A percentile compares a stretch with the other conserved stretches of the same genome.
These are phyloP conservation scores for Epichloe amarillans DNA, from an alignment of 2,329 filamentous ascomycete genomes.

Conservation along the genomic window DNA sequence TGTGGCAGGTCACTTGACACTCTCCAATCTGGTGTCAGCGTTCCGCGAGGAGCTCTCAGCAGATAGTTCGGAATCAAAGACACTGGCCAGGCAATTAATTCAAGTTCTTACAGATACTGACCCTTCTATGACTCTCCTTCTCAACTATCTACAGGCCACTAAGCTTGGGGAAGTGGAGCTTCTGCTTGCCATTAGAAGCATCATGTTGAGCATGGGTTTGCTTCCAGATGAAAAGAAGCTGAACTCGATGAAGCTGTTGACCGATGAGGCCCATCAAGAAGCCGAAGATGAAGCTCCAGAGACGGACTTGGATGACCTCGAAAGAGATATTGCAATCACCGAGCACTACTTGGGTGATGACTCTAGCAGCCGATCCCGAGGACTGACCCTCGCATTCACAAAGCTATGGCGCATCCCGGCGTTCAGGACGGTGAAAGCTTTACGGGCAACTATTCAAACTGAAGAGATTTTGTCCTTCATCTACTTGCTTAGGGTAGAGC, in stretches of 20 bases:
- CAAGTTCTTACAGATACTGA: slow-evolving; percentile 51
- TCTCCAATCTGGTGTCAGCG: slow-evolving; percentile 44
- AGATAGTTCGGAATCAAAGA: slow-evolving; percentile 29
- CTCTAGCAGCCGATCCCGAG: slow-evolving; percentile 46
- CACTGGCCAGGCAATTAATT: slow-evolving; percentile 48
- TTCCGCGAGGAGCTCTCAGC: slow-evolving; percentile 35
- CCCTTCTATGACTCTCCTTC: slow-evolving; percentile 51
- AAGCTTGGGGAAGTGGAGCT: slow-evolving; percentile 54
- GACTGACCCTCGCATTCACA: slow-evolving; percentile 53
- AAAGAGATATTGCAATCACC: slow-evolving; percentile 53
- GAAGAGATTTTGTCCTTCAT: slow-evolving; percentile 61
- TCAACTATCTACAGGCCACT: slow-evolving; percentile 51
- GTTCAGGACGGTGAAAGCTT: slow-evolving; percentile 43
- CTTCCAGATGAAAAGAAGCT: slow-evolving; percentile 28
- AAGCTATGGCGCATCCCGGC: slow-evolving; percentile 56
- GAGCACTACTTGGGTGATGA: slow-evolving; percentile 54
- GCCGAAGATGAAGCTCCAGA: slow-evolving; percentile 23
- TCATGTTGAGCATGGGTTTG: slow-evolving; percentile 58
- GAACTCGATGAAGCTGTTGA: slow-evolving; percentile 19
- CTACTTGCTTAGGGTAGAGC: slow-evolving; percentile 57
- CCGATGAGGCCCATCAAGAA: slow-evolving; percentile 13
- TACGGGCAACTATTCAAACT: slow-evolving; percentile 50
- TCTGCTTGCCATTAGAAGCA: slow-evolving; percentile 47
- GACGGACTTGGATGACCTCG: slow-evolving; percentile 46
- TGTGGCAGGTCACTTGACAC: slow-evolving; percentile 45